A percentile compares a stretch with the other conserved stretches of the same genome.
Evolutionary conservation across 164 flowering plant species (phyloP).

Genomic region (Pachysandra terminalis): DNA sequence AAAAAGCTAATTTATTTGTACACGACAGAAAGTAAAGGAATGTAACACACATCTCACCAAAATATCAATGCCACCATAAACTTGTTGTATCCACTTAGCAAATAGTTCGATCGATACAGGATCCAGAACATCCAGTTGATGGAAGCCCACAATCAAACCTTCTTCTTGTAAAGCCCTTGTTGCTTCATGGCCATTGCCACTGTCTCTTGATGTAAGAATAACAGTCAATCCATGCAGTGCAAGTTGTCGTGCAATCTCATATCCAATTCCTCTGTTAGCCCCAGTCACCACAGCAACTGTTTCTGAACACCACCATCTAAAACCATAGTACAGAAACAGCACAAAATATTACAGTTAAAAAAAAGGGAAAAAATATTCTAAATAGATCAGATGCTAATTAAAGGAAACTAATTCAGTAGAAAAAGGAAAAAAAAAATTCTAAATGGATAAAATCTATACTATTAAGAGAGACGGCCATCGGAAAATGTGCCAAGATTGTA

Average conservation of each 20-base stretch:
- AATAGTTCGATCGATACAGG: constrained; percentile 47
- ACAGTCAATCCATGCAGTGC: constrained; percentile 72
- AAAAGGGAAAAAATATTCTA: not conserved
- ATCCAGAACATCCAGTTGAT: constrained; percentile 70
- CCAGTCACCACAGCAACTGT: constrained; percentile 93
- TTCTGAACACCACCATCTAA: constrained; percentile 86
- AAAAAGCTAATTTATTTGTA: not conserved
- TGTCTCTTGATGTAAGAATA: constrained; percentile 72
- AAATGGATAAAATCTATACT: too few species aligned
- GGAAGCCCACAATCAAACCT: constrained; percentile 57
- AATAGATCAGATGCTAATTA: too few species aligned
- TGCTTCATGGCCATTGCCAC: constrained; percentile 56
- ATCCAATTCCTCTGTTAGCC: constrained; percentile 91
- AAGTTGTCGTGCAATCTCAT: constrained; percentile 81
- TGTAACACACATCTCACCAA: constrained; percentile 40
- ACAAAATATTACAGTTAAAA: not conserved
- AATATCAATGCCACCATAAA: constrained; percentile 67
- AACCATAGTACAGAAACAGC: not conserved
- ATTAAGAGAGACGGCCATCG: too few species aligned
- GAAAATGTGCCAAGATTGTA: too few species aligned
- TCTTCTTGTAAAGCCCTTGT: constrained; percentile 58
- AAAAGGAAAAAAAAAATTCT: too few species aligned
- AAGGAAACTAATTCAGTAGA: too few species aligned
- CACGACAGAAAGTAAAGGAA: not conserved
- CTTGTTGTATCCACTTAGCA: constrained; percentile 53